These are phyloP conservation scores for Ophiostoma sp. DNA, from an alignment of 2,329 filamentous ascomycete genomes.

Conservation along the genomic window DNA sequence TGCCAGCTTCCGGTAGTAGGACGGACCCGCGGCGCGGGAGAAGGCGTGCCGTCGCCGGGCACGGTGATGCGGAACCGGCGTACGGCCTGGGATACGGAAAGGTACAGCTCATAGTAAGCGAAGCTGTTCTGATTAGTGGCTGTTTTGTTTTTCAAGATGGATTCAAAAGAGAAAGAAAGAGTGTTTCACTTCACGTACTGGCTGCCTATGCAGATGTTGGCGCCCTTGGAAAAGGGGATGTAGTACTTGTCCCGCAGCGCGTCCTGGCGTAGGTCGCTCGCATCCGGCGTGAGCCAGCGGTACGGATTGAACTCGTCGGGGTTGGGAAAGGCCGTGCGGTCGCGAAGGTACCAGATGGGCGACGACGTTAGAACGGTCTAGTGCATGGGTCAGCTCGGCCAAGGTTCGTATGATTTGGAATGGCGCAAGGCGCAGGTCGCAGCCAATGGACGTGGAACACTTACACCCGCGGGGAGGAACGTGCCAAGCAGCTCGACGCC, in stretches of 20 bases:
- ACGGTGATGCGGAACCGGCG: background rate
- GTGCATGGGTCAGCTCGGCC: background rate
- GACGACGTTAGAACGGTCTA: slow-evolving; percentile 22
- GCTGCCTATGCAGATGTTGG: slow-evolving; percentile 22
- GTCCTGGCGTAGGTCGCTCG: background rate
- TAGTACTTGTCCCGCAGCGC: slow-evolving; percentile 20
- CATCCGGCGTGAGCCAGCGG: slow-evolving; percentile 20
- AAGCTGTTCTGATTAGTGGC: background rate
- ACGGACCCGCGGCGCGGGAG: background rate
- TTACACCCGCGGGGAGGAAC: slow-evolving; percentile 19
- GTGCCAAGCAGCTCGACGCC: slow-evolving; percentile 19
- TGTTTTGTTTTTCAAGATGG: background rate
- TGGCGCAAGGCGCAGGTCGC: background rate
- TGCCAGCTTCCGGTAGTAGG: background rate
- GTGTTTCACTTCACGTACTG: slow-evolving; percentile 7
- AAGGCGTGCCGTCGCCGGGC: background rate
- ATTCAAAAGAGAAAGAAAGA: background rate
- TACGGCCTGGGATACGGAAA: background rate
- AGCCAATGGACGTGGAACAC: background rate
- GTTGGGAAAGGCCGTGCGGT: slow-evolving; percentile 19
- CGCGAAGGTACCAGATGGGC: slow-evolving; percentile 22
- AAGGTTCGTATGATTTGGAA: too few species aligned
- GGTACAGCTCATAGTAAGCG: slow-evolving; percentile 1
- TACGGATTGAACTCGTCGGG: slow-evolving; percentile 19
- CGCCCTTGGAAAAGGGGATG: slow-evolving; percentile 23